Percentiles rank a stretch among this genome's conserved stretches.
These are phyloP conservation scores for Plantago elongata DNA, from an alignment of 257 asterid genomes.

Conservation along the genomic window DNA sequence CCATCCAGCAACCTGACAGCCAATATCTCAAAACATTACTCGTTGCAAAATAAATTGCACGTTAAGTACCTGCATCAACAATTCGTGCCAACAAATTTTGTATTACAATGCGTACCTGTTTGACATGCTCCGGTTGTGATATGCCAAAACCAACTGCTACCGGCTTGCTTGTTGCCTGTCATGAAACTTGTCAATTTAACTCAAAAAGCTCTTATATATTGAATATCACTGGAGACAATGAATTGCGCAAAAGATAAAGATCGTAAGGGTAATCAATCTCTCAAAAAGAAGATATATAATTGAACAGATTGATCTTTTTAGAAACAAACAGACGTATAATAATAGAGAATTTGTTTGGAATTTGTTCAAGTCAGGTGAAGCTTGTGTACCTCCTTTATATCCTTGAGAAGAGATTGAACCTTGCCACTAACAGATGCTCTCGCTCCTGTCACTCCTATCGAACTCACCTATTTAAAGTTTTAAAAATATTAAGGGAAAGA, in stretches of 20 bases:
- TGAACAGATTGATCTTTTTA: background rate
- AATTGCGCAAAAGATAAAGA: background rate
- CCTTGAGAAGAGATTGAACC: conserved; percentile 65
- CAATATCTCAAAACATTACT: conserved; percentile 4
- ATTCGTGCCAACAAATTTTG: background rate
- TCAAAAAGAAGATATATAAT: background rate
- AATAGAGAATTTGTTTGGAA: no score
- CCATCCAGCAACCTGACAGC: conserved; percentile 69
- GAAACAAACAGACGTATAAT: background rate
- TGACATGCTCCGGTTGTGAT: conserved; percentile 80
- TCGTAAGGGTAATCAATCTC: background rate
- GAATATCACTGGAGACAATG: background rate
- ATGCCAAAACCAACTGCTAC: conserved; percentile 93
- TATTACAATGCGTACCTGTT: conserved; percentile 44
- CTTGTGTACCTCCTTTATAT: conserved; percentile 66
- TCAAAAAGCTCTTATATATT: background rate
- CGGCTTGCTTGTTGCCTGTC: conserved; percentile 69
- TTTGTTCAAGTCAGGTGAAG: background rate
- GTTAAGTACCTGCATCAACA: no score
- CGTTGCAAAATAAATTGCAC: background rate
- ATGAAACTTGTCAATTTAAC: conserved; percentile 5
- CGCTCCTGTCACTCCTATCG: conserved; percentile 91
- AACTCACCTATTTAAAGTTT: conserved; percentile 52
- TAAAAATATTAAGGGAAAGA: conserved; percentile 1
- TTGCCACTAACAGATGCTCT: conserved; percentile 58